phyloP scores from a whole-genome alignment of 2,329 filamentous ascomycete species.

The Zasmidium citrigriseum region DNA sequence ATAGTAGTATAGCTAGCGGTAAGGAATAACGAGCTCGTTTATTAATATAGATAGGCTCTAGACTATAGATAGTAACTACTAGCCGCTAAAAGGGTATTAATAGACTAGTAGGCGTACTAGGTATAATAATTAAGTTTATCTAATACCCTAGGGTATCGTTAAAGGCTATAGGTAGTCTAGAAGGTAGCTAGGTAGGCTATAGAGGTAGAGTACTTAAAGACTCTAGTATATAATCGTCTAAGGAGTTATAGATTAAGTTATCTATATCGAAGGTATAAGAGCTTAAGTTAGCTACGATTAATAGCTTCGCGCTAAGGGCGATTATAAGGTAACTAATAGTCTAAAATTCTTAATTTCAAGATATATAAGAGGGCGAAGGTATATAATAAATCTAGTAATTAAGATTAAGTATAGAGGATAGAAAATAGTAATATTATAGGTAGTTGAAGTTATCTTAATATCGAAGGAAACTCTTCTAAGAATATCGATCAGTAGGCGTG shows the following conservation, averaged over 20 bases:
- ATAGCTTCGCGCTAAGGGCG: neutral
- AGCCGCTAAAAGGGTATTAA: no score
- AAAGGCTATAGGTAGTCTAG: neutral
- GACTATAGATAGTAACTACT: neutral
- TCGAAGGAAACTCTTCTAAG: no score
- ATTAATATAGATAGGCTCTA: neutral
- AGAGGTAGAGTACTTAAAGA: neutral
- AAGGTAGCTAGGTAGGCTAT: neutral
- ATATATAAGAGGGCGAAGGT: neutral
- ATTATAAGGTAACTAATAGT: neutral
- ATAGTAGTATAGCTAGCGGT: no score
- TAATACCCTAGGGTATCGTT: neutral
- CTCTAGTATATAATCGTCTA: neutral
- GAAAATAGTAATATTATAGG: neutral
- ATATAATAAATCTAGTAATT: neutral
- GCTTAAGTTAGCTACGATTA: neutral
- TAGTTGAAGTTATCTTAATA: neutral
- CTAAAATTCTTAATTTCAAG: neutral
- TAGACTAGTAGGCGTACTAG: neutral
- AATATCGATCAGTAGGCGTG: neutral
- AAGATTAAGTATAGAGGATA: neutral
- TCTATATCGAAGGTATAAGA: neutral
- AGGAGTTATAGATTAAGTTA: neutral
- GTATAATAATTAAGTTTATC: neutral
- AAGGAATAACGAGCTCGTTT: no score